Evolutionary conservation across 805 yeast species (phyloP).

Genomic region (Monosporozyma unispora): DNA sequence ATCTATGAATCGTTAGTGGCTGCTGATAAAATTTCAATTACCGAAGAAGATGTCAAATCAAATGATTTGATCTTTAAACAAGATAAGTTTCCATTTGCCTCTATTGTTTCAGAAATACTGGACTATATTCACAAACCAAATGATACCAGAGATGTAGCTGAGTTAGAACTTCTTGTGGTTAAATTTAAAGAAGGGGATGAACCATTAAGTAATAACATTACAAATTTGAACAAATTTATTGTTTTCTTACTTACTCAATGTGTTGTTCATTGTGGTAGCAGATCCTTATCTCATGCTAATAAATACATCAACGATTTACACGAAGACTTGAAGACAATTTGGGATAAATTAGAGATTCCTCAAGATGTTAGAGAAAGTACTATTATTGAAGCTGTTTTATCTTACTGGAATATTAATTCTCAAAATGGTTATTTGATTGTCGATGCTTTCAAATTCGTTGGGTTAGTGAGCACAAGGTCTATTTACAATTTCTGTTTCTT

Average conservation of each 20-base stretch:
- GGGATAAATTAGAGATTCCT: constrained; percentile 24
- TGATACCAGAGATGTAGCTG: constrained; percentile 24
- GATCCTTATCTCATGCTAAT: constrained; percentile 74
- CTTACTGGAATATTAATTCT: constrained; percentile 59
- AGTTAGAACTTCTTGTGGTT: constrained; percentile 24
- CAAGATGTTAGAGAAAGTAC: constrained; percentile 30
- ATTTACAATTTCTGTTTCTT: constrained; percentile 37
- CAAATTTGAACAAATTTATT: constrained; percentile 37
- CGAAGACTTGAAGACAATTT: constrained; percentile 30
- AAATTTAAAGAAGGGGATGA: constrained; percentile 19
- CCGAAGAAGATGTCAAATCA: constrained; percentile 21
- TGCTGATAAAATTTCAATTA: constrained; percentile 18
- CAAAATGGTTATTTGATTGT: constrained; percentile 54
- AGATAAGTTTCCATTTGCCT: constrained; percentile 31
- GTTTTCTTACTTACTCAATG: constrained; percentile 59
- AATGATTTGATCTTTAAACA: constrained; percentile 34
- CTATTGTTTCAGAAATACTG: constrained; percentile 32
- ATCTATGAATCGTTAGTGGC: constrained; percentile 32
- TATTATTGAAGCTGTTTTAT: constrained; percentile 48
- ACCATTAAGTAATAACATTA: constrained; percentile 23
- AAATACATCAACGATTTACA: constrained; percentile 40
- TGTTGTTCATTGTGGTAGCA: constrained; percentile 72
- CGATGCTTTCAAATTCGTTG: constrained; percentile 41
- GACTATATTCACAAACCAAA: constrained; percentile 32
- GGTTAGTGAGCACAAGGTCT: constrained; percentile 35